Conservation (phyloP, 2,329 filamentous ascomycete species). For the Akanthomyces uredinophilus region DNA sequence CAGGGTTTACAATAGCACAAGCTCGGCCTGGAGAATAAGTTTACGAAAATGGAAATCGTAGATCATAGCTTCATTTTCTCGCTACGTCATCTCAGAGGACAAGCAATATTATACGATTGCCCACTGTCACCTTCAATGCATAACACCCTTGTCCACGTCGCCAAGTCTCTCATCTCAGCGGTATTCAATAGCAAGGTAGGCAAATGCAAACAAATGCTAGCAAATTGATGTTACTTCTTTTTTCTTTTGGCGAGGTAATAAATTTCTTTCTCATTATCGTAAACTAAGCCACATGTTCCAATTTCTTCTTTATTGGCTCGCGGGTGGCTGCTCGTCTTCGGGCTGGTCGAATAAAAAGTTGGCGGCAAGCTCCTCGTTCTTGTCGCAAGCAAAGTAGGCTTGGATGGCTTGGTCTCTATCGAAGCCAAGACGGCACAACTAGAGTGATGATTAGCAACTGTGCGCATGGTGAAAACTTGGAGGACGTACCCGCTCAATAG, state of each 20-base stretch:
- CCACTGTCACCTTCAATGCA: not conserved
- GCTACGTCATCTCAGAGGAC: not conserved
- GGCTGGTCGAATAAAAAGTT: constrained; percentile 98
- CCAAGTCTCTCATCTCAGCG: not conserved
- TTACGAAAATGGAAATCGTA: not conserved
- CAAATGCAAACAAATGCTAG: not conserved
- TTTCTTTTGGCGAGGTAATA: not conserved
- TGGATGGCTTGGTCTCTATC: constrained; percentile 91
- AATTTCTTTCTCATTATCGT: constrained; percentile 15
- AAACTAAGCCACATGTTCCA: not conserved
- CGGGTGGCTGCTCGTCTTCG: constrained; percentile 65
- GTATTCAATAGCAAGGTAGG: not conserved
- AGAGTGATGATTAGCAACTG: not conserved
- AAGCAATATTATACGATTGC: not conserved
- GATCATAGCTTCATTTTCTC: not conserved
- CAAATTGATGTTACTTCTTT: constrained; percentile 3
- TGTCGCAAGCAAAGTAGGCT: constrained; percentile 98
- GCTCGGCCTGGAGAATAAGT: not conserved
- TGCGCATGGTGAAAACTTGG: not conserved
- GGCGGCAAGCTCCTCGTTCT: constrained; percentile 96
- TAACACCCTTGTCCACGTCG: not conserved
- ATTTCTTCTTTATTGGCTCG: constrained; percentile 31
- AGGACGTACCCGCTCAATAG: constrained; percentile 77
- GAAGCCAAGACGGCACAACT: constrained; percentile 92
- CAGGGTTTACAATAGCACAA: not conserved